Evolutionary conservation across 2,329 filamentous ascomycete species (phyloP).

Genomic region (Colletotrichum tamarilloi): DNA sequence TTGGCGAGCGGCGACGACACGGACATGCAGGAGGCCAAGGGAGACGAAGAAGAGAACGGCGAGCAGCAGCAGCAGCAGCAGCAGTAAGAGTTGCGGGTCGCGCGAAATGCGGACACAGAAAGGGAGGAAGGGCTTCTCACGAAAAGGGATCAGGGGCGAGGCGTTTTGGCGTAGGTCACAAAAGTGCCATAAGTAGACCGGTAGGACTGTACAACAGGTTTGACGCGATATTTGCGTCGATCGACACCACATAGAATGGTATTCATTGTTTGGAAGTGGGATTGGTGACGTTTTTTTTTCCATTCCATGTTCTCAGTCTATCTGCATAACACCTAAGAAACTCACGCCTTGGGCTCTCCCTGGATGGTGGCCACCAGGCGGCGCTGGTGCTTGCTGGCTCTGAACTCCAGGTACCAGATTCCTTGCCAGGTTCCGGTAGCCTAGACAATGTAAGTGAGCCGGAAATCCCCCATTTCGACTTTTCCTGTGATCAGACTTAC

Average conservation of each 20-base stretch:
- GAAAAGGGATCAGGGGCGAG: conserved; percentile 27
- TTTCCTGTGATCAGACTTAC: conserved; percentile 51
- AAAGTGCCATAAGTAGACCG: conserved; percentile 23
- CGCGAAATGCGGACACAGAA: too few relatives aligned
- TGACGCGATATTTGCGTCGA: conserved; percentile 12
- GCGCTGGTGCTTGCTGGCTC: conserved; percentile 78
- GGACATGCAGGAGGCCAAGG: conserved; percentile 65
- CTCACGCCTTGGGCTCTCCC: conserved; percentile 73
- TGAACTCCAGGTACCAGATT: conserved; percentile 95
- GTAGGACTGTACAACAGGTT: conserved; percentile 31
- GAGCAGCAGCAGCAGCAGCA: conserved; percentile 34
- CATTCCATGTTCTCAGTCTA: neutral
- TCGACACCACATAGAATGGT: conserved; percentile 13
- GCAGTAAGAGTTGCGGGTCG: neutral
- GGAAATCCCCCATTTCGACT: neutral
- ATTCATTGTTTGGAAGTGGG: neutral
- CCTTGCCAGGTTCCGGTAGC: conserved; percentile 82
- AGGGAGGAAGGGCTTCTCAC: neutral
- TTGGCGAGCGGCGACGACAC: conserved; percentile 71
- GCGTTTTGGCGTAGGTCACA: conserved; percentile 37
- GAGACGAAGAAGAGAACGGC: conserved; percentile 59
- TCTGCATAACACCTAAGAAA: neutral
- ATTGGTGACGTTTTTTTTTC: neutral
- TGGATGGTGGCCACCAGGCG: conserved; percentile 94
- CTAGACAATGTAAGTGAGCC: conserved; percentile 43